These are phyloP conservation scores for Phytophthora fragariaefolia DNA, from an alignment of 352 stramenopile species.

Conservation along the genomic window DNA sequence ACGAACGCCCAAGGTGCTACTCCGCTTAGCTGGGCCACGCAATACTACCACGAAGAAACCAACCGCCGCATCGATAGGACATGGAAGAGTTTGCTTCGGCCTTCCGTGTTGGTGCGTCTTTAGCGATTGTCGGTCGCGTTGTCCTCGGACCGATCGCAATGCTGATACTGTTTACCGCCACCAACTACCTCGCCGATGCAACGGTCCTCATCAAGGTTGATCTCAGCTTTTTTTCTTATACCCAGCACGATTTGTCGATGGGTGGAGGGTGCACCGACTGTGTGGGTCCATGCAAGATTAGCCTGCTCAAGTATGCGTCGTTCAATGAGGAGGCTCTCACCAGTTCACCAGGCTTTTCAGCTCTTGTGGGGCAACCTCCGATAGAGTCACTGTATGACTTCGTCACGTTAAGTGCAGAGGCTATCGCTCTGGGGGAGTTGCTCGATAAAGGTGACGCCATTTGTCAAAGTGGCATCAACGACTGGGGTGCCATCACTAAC, in stretches of 20 bases:
- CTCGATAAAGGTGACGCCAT: constrained; percentile 10
- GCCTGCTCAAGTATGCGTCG: constrained; percentile 6
- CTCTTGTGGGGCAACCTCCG: neutral
- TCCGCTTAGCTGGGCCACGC: too few species aligned
- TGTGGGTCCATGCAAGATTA: constrained; percentile 8
- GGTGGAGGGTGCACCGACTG: constrained; percentile 12
- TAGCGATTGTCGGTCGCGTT: constrained; percentile 9
- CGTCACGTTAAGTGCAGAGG: constrained; percentile 9
- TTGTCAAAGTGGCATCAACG: constrained; percentile 20
- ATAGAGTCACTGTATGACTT: constrained; percentile 16
- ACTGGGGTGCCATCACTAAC: constrained; percentile 6
- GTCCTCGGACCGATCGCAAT: constrained; percentile 4
- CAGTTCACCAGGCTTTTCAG: constrained; percentile 8
- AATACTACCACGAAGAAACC: too few species aligned
- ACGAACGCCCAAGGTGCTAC: too few species aligned
- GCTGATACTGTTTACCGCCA: neutral
- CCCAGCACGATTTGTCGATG: constrained; percentile 12
- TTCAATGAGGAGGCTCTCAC: constrained; percentile 6
- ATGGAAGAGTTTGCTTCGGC: too few species aligned
- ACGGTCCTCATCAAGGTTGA: constrained; percentile 15
- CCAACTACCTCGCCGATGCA: constrained; percentile 7
- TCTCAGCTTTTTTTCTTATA: constrained; percentile 16
- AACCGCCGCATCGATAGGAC: too few species aligned
- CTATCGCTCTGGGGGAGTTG: neutral
- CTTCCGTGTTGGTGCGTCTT: constrained; percentile 3